These are phyloP conservation scores for Hypericum androsaemum DNA, from an alignment of 345 rosid species.

Conservation along the genomic window DNA sequence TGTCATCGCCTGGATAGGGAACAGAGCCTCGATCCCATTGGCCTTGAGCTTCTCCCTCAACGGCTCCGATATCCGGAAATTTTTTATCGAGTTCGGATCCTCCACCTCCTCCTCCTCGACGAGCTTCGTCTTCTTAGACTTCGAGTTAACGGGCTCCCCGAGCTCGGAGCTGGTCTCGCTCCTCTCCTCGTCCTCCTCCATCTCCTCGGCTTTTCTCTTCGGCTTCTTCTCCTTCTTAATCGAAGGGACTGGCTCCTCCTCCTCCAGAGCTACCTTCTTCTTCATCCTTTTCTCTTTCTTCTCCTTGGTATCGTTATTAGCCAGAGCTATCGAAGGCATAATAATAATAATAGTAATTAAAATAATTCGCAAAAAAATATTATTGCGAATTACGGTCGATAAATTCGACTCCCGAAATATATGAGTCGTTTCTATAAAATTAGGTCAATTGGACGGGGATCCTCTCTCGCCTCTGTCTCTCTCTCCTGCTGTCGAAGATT, in stretches of 20 bases:
- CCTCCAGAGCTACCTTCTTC: slow-evolving; percentile 1
- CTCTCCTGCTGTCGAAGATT: slow-evolving; percentile 25
- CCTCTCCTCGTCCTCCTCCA: slow-evolving; percentile 30
- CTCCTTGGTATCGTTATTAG: slow-evolving; percentile 24
- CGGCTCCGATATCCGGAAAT: slow-evolving; percentile 58
- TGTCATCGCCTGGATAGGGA: slow-evolving; percentile 85
- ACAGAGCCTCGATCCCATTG: slow-evolving; percentile 71
- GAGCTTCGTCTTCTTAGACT: slow-evolving; percentile 38
- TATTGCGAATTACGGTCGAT: too few relatives aligned
- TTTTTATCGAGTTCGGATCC: slow-evolving; percentile 51
- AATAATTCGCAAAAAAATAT: too few relatives aligned
- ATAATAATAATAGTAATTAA: too few relatives aligned
- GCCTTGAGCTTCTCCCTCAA: slow-evolving; percentile 52
- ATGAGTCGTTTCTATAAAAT: too few relatives aligned
- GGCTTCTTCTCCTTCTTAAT: slow-evolving; percentile 36
- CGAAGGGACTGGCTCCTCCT: slow-evolving; percentile 8
- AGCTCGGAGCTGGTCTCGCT: slow-evolving; percentile 77
- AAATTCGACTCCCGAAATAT: too few relatives aligned
- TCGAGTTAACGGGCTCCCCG: slow-evolving; percentile 35
- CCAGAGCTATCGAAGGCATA: slow-evolving; percentile 53
- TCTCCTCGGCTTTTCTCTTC: slow-evolving; percentile 52
- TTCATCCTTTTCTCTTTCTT: slow-evolving; percentile 49
- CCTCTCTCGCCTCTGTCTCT: too few relatives aligned
- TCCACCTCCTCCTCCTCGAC: slow-evolving; percentile 11
- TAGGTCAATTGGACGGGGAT: too few relatives aligned